Percentiles rank a stretch among this genome's conserved stretches.
These are phyloP conservation scores for Trichoderma koningiopsis DNA, from an alignment of 2,329 filamentous ascomycete species.

Conservation along the genomic window DNA sequence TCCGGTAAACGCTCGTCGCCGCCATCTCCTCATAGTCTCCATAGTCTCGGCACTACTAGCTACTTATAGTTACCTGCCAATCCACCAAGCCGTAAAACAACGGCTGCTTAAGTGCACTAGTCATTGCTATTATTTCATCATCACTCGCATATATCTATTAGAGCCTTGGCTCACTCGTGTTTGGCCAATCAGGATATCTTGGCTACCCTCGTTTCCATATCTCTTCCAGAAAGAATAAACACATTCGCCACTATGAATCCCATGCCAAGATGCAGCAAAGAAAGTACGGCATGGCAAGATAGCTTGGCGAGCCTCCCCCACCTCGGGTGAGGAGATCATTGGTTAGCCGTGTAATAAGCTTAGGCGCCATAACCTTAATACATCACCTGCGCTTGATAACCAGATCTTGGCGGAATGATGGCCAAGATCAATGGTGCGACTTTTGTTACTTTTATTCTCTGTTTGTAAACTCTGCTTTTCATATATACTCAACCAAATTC, in stretches of 20 bases:
- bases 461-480: neutral
- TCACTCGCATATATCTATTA: neutral
- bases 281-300: neutral
- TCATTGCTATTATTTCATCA: neutral
- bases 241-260: constrained; percentile 9
- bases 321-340: neutral
- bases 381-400: neutral
- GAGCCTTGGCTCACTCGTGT: neutral
- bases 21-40: neutral
- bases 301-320: neutral
- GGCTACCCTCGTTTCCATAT: neutral
- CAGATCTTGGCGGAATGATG: constrained; percentile 10
- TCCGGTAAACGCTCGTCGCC: neutral
- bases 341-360: neutral
- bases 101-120: too few species aligned
- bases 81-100: neutral
- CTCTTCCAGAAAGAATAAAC: constrained; percentile 1
- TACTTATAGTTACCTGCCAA: neutral
- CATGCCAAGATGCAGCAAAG: constrained; percentile 5
- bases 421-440: constrained; percentile 1
- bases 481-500: neutral
- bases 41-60: neutral
- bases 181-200: neutral
- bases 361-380: constrained; percentile 16
- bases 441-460: neutral